Percentiles rank a stretch among this genome's conserved stretches.
phyloP scores from a whole-genome alignment of 148 eudicot genomes.

The Arbutus unedo region DNA sequence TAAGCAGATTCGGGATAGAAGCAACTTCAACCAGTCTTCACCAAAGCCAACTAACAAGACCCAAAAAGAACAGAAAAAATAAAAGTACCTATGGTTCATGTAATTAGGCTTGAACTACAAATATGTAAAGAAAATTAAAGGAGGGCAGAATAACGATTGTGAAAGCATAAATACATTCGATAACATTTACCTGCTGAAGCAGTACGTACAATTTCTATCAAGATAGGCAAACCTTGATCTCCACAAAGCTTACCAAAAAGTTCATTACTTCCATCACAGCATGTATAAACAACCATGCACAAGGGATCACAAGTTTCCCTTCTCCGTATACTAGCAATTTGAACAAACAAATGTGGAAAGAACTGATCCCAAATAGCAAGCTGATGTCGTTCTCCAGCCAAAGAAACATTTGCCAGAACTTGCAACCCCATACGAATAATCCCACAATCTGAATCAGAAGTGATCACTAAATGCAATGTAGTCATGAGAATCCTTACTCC shows the following conservation, averaged over 20 bases:
- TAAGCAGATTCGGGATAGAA: conserved; percentile 63
- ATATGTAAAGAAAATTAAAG: not conserved
- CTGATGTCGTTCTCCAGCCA: conserved; percentile 66
- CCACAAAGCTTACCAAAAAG: conserved; percentile 38
- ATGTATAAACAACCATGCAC: conserved; percentile 69
- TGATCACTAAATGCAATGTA: conserved; percentile 24
- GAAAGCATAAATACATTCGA: not conserved
- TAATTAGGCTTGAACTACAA: not conserved
- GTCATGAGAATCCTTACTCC: conserved; percentile 49
- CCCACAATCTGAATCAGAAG: conserved; percentile 35
- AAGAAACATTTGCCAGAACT: conserved; percentile 69
- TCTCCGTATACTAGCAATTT: conserved; percentile 47
- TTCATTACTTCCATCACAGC: conserved; percentile 42
- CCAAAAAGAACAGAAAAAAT: not conserved
- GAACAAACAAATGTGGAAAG: conserved; percentile 47
- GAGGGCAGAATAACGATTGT: not conserved
- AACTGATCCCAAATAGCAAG: conserved; percentile 57
- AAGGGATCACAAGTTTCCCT: conserved; percentile 76
- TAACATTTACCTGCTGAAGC: conserved; percentile 47
- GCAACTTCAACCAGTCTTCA: conserved; percentile 75
- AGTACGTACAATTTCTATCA: conserved; percentile 55
- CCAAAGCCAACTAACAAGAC: conserved; percentile 49
- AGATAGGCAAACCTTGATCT: conserved; percentile 45
- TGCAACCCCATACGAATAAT: conserved; percentile 63
- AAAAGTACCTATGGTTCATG: conserved; percentile 3